Conservation (phyloP, 257 asterid species). For the Plectranthus barbatus region DNA sequence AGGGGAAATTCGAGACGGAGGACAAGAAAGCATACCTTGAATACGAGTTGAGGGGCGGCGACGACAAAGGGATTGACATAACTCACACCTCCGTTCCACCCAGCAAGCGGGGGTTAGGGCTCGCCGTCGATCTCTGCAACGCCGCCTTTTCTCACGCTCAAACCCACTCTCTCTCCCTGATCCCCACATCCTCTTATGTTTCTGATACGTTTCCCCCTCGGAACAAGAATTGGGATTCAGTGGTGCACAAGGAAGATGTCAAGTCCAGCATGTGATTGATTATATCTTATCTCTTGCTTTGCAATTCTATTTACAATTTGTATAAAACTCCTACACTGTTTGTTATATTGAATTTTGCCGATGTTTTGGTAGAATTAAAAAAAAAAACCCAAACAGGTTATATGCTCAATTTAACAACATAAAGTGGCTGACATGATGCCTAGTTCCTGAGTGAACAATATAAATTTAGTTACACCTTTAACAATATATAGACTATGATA, state of each 20-base stretch:
- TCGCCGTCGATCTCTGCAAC: slow-evolving; percentile 67
- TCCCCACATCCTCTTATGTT: slow-evolving; percentile 88
- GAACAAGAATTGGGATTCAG: slow-evolving; percentile 53
- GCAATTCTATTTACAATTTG: no score
- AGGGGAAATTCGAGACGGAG: slow-evolving; percentile 54
- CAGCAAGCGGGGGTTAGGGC: slow-evolving; percentile 78
- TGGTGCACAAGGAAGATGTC: slow-evolving; percentile 39
- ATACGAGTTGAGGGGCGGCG: slow-evolving; percentile 41
- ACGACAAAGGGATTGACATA: slow-evolving; percentile 61
- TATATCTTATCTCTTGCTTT: no score
- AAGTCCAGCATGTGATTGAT: slow-evolving; percentile 31
- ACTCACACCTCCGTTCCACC: slow-evolving; percentile 78
- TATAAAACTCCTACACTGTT: no score
- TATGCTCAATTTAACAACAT: not conserved
- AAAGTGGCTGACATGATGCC: no score
- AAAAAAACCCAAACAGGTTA: not conserved
- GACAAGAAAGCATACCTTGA: slow-evolving; percentile 70
- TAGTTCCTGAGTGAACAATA: no score
- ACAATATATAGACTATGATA: not conserved
- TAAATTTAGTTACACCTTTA: no score
- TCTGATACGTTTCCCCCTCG: slow-evolving; percentile 77
- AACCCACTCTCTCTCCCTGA: slow-evolving; percentile 37
- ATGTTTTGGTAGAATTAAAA: no score
- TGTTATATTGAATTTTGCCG: no score
- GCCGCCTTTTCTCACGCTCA: slow-evolving; percentile 84